Base-by-base conservation (phyloP, 345 rosid species). In the Isatis tinctoria region DNA sequence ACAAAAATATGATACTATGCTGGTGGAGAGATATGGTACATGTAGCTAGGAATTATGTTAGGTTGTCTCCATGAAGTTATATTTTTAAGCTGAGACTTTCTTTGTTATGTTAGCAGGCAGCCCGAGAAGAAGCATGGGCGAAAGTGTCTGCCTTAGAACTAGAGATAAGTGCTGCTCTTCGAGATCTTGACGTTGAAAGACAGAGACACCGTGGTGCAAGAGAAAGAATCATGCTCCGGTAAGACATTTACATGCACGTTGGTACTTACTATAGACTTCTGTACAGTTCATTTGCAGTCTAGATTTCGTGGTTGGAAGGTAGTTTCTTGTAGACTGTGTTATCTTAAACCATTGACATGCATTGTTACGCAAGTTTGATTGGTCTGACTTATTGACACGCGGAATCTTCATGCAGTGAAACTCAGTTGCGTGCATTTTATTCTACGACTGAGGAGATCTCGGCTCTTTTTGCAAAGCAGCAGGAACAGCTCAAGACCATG, bases 151-250 rank as follows among this genome's bases (percentile, higher is more conserved):
- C 85, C 44, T 87, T 95, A 66, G 97, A 92, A 82, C 86, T 88
- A 67, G 97, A 95, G 81, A 90, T 92, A 77, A 87, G 82, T 76
- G 83, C 88, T 35, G 87, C 94, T 44, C 76, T 88, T 82, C 84
- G 85, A 40, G 98, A 95, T 81, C 97, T 95, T 78, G 97, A 92
- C 71, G 91, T 84, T 17, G 98, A 92, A 90, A 86, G 96, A 60
- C 88, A 93, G 69, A 82, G 97, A 80, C 84, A 92, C 65, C 93
- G 89, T 82, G 98, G 92, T 80, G 97, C 99, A 49, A 83, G 97
- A 81, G 99, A 95, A 87, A 95, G 94, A 83, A 88, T 92, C 58
- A 95, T 95, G 99, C 96, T 92, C 67, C 85, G 99, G 99, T 92
- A 84, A 79, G 90, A 65, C 59, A 51, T 41, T 45, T 43, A 26